A percentile compares a stretch with the other conserved stretches of the same genome.
These are phyloP conservation scores for Pestalotiopsis sp. DNA, from an alignment of 2,329 filamentous ascomycete species.

Conservation along the genomic window DNA sequence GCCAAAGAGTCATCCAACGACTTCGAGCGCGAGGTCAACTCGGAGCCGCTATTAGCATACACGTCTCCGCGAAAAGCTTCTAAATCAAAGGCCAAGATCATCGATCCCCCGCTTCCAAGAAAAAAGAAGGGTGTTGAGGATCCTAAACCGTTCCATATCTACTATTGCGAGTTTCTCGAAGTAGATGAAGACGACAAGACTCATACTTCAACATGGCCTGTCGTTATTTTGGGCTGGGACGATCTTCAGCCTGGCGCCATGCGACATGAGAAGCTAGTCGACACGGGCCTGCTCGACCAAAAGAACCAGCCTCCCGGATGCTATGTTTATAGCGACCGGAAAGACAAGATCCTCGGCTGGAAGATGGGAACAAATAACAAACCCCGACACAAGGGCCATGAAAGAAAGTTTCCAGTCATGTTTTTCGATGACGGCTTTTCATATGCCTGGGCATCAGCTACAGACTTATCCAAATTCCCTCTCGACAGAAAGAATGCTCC, in stretches of 20 bases:
- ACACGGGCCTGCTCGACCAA: constrained; percentile 31
- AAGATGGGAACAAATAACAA: constrained; percentile 37
- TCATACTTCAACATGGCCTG: constrained; percentile 30
- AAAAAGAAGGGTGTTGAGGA: constrained; percentile 19
- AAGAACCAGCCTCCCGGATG: constrained; percentile 30
- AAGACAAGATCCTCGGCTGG: constrained; percentile 37
- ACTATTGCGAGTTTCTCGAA: constrained; percentile 32
- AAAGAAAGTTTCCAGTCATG: constrained; percentile 42
- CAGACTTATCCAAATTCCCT: constrained; percentile 23
- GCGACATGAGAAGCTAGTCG: constrained; percentile 24
- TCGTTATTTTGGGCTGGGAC: constrained; percentile 40
- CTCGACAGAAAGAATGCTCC: constrained; percentile 21
- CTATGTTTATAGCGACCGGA: constrained; percentile 31
- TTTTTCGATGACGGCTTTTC: constrained; percentile 35
- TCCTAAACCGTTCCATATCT: constrained; percentile 35
- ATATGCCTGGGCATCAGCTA: constrained; percentile 26
- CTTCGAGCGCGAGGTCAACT: constrained; percentile 13
- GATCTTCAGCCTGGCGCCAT: constrained; percentile 31
- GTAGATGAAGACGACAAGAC: constrained; percentile 16
- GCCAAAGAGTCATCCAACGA: background rate
- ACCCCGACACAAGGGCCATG: constrained; percentile 22
- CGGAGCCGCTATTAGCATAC: background rate
- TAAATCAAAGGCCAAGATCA: background rate
- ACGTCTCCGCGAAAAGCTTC: constrained; percentile 19
- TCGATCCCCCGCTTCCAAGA: background rate